Base-by-base conservation (phyloP, 75 land plant genomes). In the Ceratopteris richardii region DNA sequence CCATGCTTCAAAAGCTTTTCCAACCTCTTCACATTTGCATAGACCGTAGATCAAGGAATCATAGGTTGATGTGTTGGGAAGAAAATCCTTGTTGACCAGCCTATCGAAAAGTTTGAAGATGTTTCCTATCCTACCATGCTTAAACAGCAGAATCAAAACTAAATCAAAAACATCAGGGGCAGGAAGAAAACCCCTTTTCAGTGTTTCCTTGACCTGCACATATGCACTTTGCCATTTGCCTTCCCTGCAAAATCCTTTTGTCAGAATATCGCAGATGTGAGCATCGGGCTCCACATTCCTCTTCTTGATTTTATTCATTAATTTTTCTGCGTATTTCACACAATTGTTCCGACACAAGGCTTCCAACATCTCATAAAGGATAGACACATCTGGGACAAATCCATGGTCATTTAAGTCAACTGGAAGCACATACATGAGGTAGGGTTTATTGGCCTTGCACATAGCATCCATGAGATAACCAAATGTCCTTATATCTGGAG, bases 11-110 rank as follows among this genome's bases (percentile, higher is more conserved):
- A 74, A 22, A 10, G 71, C 86, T 48, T 75, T 10, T 20, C 66
- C 70, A 48, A 57, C 19, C 73, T 75, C 56, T 21, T 66, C 74
- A 9, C 44, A 54, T 41, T 76, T 52, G 39, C 79, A 82, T 47
- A 82, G 44, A 23, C 86, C 86, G 66, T 65, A 47, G 54, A 82
- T 72, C 17, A 82, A 55, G 11, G 60, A 62, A 57, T 79, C 63
- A 43, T 62, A 76, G 36, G 79, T 82, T 12, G 66, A 27, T 1
- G 43, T 59, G 62, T 75, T 73, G 40, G 79, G 82, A 0, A 56
- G 17, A 56, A 79, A 29, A 20, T 73, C 77, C 11, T 41, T 55
- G 6, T 58, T 51, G 17, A 51, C 28, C 66, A 82, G 53, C 18
- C n/a, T 61, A 16, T 66, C 72, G 31, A 72, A 67, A 13, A 82